A percentile compares a stretch with the other conserved stretches of the same genome.
These are phyloP conservation scores for Xylariaceae sp. DNA, from an alignment of 2,329 filamentous ascomycete genomes.

Conservation along the genomic window DNA sequence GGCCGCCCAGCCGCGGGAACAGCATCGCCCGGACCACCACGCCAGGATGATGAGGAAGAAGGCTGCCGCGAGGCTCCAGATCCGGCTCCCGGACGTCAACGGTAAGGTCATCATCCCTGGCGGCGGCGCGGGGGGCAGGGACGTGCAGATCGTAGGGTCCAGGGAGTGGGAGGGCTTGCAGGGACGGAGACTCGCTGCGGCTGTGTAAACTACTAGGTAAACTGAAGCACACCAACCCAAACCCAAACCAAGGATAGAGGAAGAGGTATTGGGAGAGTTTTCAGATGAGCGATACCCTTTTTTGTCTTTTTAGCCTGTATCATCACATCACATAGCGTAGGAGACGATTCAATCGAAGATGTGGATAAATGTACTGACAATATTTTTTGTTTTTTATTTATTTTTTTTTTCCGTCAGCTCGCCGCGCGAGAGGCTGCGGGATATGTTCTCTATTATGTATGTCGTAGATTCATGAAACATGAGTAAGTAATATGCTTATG, in stretches of 20 bases:
- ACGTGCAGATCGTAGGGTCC: slow-evolving; percentile 56
- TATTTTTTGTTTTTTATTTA: too few species aligned
- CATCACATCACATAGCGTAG: slow-evolving; percentile 4
- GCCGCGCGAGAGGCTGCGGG: too few species aligned
- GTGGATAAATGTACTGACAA: background rate
- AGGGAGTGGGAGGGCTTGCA: slow-evolving; percentile 60
- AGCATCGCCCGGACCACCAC: slow-evolving; percentile 26
- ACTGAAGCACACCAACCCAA: too few species aligned
- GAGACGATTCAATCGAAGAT: slow-evolving; percentile 3
- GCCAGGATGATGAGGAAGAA: slow-evolving; percentile 34
- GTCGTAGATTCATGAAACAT: too few species aligned
- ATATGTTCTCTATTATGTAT: too few species aligned
- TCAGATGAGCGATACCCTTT: slow-evolving; percentile 20
- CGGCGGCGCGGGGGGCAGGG: slow-evolving; percentile 38
- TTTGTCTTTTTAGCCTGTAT: slow-evolving; percentile 14
- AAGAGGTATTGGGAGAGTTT: background rate
- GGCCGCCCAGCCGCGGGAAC: slow-evolving; percentile 21
- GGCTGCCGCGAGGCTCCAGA: slow-evolving; percentile 52
- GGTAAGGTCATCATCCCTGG: slow-evolving; percentile 48
- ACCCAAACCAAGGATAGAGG: too few species aligned
- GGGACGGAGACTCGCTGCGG: slow-evolving; percentile 42
- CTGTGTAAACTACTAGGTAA: too few species aligned
- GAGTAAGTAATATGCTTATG: too few species aligned
- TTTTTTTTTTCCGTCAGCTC: background rate
- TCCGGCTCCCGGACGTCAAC: slow-evolving; percentile 50